Evolutionary conservation across 2,329 filamentous ascomycete genomes (phyloP).

Genomic region (Fonsecaea pedrosoi): DNA sequence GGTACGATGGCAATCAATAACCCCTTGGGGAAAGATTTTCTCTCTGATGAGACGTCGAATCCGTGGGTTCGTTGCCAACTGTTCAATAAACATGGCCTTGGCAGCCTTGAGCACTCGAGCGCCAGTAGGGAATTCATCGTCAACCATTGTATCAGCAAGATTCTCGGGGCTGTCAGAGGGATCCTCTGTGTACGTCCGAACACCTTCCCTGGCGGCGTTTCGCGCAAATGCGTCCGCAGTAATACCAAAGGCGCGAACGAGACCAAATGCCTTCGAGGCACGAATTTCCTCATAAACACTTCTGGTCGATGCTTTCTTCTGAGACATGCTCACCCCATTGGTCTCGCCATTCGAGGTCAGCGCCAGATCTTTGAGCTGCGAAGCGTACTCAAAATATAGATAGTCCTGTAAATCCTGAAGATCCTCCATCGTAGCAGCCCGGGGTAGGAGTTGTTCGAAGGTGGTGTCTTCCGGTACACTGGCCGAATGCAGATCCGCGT

Average conservation of each 20-base stretch:
- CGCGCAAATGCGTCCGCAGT: constrained; percentile 85
- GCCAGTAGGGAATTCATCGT: constrained; percentile 75
- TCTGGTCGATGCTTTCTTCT: constrained; percentile 81
- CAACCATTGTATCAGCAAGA: constrained; percentile 78
- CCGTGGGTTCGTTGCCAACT: constrained; percentile 84
- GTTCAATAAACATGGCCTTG: constrained; percentile 87
- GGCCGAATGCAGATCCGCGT: constrained; percentile 73
- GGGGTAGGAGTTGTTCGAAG: constrained; percentile 80
- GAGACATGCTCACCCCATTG: constrained; percentile 71
- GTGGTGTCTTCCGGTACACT: constrained; percentile 72
- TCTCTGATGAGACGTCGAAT: constrained; percentile 86
- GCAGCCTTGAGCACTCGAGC: constrained; percentile 78
- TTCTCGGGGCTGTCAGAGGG: constrained; percentile 80
- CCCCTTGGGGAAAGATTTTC: constrained; percentile 81
- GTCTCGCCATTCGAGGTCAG: constrained; percentile 64
- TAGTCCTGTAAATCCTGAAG: constrained; percentile 97
- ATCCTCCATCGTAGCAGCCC: constrained; percentile 88
- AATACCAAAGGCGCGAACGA: constrained; percentile 90
- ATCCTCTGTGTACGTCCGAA: constrained; percentile 84
- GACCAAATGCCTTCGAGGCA: constrained; percentile 76
- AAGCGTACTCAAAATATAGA: constrained; percentile 88
- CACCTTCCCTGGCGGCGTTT: constrained; percentile 79
- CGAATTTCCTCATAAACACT: constrained; percentile 84
- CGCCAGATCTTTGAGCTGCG: constrained; percentile 80
- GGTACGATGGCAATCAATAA: constrained; percentile 86